Evolutionary conservation across 495 filamentous ascomycete species (phyloP), one percentile per base, ranked within the genome.

Genomic region (Parachaetomium inaequale): DNA sequence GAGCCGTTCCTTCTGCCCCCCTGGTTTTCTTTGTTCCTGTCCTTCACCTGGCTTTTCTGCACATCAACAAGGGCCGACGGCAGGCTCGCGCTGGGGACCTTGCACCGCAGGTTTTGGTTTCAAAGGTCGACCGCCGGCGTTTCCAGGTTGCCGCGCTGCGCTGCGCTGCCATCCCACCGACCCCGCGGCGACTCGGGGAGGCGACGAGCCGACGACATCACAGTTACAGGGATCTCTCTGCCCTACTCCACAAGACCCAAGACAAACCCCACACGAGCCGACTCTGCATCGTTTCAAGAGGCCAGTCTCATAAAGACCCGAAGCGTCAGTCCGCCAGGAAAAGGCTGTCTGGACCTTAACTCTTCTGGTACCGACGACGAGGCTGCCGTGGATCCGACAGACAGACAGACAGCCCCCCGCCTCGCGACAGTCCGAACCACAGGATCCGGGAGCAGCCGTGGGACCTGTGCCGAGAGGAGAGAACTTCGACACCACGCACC

Each of bases 231-330:
- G 57, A 15, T 50, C 14, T 38, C 12, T 32, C 31, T 38, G 2
- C 21, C 14, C 45, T 59, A 32, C 46, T 59, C 57, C 57, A 59
- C 57, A 11, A 4, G 28, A 10, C 26, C 43, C 4, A 42, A 38
- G 14, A 45, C 38, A 19, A 38, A 17, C 56, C 56, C 56, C 56
- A 58, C 56, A 58, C 25, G 31, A 50, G 21, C 29, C 55, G 55
- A 50, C 43, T 38, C 45, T 46, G 55, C 21, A 11, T 31, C 21
- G 56, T 58, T 50, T 58, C 56, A 58, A 58, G n/a, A 49, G 7
- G 29, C 17, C 50, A 43, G 46, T 49, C 23, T 11, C 34, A 32
- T 19, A 19, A 53, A 36, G 50, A n/a, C 28, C 29, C 28, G 7
- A 23, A 32, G 29, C 55, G 4, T 21, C n/a, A 40, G n/a, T 34